Conservation (phyloP, 805 yeast species). For the Alloascoidea hylecoeti region DNA sequence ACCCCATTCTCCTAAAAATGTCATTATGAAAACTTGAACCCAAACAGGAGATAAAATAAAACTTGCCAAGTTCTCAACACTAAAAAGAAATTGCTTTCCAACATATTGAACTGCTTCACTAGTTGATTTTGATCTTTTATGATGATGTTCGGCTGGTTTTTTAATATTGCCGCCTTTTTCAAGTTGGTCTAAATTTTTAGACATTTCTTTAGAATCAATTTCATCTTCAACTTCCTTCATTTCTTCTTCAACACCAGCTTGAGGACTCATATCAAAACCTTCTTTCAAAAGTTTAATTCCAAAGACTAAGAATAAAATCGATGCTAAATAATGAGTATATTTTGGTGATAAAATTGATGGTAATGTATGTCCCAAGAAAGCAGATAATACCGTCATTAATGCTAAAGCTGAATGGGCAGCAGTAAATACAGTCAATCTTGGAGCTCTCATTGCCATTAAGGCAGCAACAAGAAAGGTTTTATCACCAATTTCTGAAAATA, state of each 20-base stretch:
- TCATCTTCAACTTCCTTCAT: slow-evolving; percentile 96
- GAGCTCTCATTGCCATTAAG: slow-evolving; percentile 92
- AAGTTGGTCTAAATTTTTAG: slow-evolving; percentile 32
- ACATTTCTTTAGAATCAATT: slow-evolving; percentile 49
- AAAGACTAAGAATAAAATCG: slow-evolving; percentile 66
- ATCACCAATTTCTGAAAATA: slow-evolving; percentile 94
- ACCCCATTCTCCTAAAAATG: slow-evolving; percentile 97
- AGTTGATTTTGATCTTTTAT: slow-evolving; percentile 1
- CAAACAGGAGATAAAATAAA: slow-evolving; percentile 74
- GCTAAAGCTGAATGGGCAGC: slow-evolving; percentile 78
- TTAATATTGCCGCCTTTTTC: slow-evolving; percentile 37
- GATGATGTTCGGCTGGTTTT: background rate
- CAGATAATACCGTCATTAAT: slow-evolving; percentile 85
- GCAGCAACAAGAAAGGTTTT: slow-evolving; percentile 96
- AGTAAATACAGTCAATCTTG: slow-evolving; percentile 71
- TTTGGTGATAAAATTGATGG: slow-evolving; percentile 74
- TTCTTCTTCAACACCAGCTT: slow-evolving; percentile 86
- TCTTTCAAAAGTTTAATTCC: slow-evolving; percentile 67
- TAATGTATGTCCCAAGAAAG: slow-evolving; percentile 81
- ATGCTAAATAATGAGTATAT: slow-evolving; percentile 72
- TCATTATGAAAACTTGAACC: slow-evolving; percentile 92
- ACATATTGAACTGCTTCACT: slow-evolving; percentile 1
- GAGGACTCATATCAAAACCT: slow-evolving; percentile 70
- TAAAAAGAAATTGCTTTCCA: slow-evolving; percentile 4
- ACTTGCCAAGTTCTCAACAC: slow-evolving; percentile 36